phyloP scores from a whole-genome alignment of 140 eudicot species.

The Cichorium intybus region DNA sequence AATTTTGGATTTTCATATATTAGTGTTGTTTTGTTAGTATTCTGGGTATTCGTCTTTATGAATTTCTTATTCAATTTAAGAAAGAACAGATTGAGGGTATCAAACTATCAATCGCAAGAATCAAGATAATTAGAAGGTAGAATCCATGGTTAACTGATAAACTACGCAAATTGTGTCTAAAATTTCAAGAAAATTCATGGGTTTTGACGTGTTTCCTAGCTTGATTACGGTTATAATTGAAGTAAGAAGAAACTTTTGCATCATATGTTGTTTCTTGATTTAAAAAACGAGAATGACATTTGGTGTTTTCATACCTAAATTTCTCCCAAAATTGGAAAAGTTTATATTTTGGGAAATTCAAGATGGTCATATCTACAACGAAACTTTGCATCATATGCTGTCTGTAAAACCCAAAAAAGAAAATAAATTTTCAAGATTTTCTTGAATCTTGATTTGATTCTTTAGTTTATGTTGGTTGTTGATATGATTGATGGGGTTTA shows the following conservation, averaged over 20 bases:
- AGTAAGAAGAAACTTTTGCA: conserved; percentile 20
- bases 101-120: neutral
- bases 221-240: conserved; percentile 29
- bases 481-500: neutral
- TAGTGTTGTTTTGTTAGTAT: neutral
- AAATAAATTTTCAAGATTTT: neutral
- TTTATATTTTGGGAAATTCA: conserved; percentile 21
- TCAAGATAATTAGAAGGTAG: conserved; percentile 11
- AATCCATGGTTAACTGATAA: conserved; percentile 26
- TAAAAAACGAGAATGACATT: conserved; percentile 15
- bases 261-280: conserved; percentile 32
- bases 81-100: neutral
- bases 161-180: neutral
- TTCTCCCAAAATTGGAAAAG: conserved; percentile 19
- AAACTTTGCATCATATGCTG: neutral
- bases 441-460: neutral
- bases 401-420: neutral
- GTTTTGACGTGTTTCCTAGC: conserved; percentile 13
- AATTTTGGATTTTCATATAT: conserved; percentile 7
- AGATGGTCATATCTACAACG: conserved; percentile 16
- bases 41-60: neutral
- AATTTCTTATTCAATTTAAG: conserved; percentile 3
- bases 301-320: conserved; percentile 29
- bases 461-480: neutral
- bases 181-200: conserved; percentile 2